Evolutionary conservation across 2,329 filamentous ascomycete genomes (phyloP), one percentile per base, ranked within the genome.

Genomic region (Xylariaceae sp.): DNA sequence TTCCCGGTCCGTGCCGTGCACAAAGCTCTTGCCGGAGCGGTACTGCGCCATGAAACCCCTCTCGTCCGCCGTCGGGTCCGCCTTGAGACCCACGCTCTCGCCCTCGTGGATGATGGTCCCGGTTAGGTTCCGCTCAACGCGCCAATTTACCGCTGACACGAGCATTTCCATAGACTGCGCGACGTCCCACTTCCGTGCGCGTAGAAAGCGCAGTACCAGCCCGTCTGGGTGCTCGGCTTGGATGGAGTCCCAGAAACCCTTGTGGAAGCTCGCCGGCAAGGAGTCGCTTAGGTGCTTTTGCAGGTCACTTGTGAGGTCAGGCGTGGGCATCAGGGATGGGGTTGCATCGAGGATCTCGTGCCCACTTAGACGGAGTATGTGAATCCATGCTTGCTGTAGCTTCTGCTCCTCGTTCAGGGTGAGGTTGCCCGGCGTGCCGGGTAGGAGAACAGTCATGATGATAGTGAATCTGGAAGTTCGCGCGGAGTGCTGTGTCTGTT

Each of bases 141-240:
- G 57, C 57, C 57, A 60, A 32, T 44, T 22, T 21, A 60, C 29
- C 10, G 57, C 57, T 10, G 57, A 58, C 9, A 52, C 57, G 3
- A 60, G 53, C 57, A 60, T 60, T 13, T 13, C 36, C 43, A 52
- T 48, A 2, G 52, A 49, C 41, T 45, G 39, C 36, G 50, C 44
- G 3, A 51, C 47, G 32, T 60, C 55, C 57, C 55, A 58, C 39
- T 58, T 58, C 13, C 57, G 55, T n/a, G 57, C 57, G 2, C 57
- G 57, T 9, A 60, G 57, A 22, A 60, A 60, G 6, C 57, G 55
- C 30, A 60, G 21, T 5, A 58, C 45, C 1, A 60, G 32, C 6
- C 52, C 36, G 50, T 60, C 57, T 1, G 57, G 55, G 21, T 58
- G 47, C n/a, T 58, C 55, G 1, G 49, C 41, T 30, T 54, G 43